Evolutionary conservation across 2,329 filamentous ascomycete species (phyloP).

Genomic region (Neurospora crassa): DNA sequence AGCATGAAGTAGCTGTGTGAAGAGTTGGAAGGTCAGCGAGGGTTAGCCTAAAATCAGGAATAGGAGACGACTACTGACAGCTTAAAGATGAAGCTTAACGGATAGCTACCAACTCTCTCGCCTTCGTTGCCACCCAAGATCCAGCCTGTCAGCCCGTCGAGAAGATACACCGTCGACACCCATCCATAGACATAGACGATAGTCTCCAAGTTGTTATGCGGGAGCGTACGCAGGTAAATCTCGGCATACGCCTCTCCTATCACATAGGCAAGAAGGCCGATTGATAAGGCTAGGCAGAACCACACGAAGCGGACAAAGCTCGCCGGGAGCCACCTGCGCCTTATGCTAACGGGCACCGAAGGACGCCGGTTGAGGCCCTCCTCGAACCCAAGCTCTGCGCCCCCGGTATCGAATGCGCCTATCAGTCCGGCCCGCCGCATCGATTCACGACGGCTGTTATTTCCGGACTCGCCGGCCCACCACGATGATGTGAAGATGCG

Average conservation of each 20-base stretch:
- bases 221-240: constrained; percentile 56
- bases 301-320: constrained; percentile 61
- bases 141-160: constrained; percentile 57
- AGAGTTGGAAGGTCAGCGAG: constrained; percentile 8
- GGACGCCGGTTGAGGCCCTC: constrained; percentile 12
- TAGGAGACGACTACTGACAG: constrained; percentile 35
- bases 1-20: constrained; percentile 50
- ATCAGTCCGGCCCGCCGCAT: constrained; percentile 28
- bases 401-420: constrained; percentile 29
- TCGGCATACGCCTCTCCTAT: constrained; percentile 61
- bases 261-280: constrained; percentile 56
- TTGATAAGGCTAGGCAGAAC: constrained; percentile 55
- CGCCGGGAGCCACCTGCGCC: constrained; percentile 49
- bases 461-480: constrained; percentile 51
- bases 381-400: constrained; percentile 13
- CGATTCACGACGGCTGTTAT: constrained; percentile 31
- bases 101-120: constrained; percentile 58
- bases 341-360: constrained; percentile 30
- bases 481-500: constrained; percentile 57
- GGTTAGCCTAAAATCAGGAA: neutral
- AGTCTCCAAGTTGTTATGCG: constrained; percentile 56
- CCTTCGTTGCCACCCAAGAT: constrained; percentile 57
- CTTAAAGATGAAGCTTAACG: constrained; percentile 63
- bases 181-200: constrained; percentile 63
- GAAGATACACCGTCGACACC: constrained; percentile 55